Conservation (phyloP, 129 eudicot genomes). For the Ambrosia trifida region DNA sequence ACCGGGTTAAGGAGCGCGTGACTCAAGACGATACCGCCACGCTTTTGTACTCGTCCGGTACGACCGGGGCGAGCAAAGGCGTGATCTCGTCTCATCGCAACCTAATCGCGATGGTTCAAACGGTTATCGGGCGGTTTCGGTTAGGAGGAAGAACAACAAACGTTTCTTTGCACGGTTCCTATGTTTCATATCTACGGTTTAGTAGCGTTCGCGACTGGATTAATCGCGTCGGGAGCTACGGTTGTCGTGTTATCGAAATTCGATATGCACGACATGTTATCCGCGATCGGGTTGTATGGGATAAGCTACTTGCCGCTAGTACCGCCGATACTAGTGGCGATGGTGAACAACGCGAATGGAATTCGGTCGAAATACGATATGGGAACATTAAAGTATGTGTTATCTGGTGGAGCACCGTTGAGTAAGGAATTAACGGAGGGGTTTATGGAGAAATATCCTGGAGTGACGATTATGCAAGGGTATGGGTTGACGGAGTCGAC, state of each 20-base stretch:
- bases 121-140: conserved; percentile 48
- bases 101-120: conserved; percentile 79
- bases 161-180: conserved; percentile 84
- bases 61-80: conserved; percentile 96
- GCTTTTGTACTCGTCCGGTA: conserved; percentile 86
- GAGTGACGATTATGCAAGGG: conserved; percentile 75
- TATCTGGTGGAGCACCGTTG: conserved; percentile 94
- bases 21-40: conserved; percentile 77
- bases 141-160: conserved; percentile 36
- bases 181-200: conserved; percentile 97
- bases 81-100: conserved; percentile 86
- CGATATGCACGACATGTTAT: conserved; percentile 79
- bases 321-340: conserved; percentile 86
- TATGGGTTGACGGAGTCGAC: conserved; percentile 93
- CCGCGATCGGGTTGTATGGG: conserved; percentile 53
- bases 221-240: conserved; percentile 79
- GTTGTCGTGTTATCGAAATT: conserved; percentile 73
- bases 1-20: conserved; percentile 57
- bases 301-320: conserved; percentile 75
- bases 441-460: conserved; percentile 65
- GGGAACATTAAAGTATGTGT: conserved; percentile 43
- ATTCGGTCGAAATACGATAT: conserved; percentile 57
- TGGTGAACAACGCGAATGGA: conserved; percentile 62
- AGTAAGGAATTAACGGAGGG: conserved; percentile 89
- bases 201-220: conserved; percentile 80